phyloP scores from a whole-genome alignment of 2,329 filamentous ascomycete genomes.

The Fusarium sp. region DNA sequence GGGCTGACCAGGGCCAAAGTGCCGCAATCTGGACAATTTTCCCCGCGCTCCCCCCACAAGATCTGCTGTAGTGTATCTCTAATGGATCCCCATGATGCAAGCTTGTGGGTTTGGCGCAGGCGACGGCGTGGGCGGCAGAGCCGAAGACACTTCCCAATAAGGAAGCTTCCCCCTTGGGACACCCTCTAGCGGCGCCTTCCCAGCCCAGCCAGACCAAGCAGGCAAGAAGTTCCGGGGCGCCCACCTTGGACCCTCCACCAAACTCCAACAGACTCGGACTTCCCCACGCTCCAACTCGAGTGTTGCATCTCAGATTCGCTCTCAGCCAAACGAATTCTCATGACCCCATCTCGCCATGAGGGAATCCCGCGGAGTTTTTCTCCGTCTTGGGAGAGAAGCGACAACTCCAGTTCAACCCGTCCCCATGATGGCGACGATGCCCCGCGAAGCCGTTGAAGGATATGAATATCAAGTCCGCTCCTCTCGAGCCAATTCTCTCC shows the following conservation, averaged over 20 bases:
- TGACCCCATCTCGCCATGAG: neutral
- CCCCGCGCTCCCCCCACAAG: conserved; percentile 35
- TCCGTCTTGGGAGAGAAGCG: conserved; percentile 28
- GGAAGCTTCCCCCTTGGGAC: conserved; percentile 23
- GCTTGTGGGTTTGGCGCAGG: neutral
- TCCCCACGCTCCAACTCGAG: neutral
- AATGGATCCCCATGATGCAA: neutral
- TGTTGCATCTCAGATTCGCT: neutral
- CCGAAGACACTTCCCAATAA: conserved; percentile 5
- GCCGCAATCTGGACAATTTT: conserved; percentile 5
- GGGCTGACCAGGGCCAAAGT: neutral
- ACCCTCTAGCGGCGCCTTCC: neutral
- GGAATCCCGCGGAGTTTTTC: conserved; percentile 9
- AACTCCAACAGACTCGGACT: neutral
- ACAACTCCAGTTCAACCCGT: neutral
- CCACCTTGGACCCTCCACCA: neutral
- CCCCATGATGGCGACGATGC: neutral
- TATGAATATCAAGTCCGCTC: conserved; percentile 30
- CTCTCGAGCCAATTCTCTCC: neutral
- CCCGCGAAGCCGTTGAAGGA: neutral
- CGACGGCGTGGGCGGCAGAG: neutral
- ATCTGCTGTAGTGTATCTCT: conserved; percentile 8
- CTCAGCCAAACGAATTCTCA: neutral
- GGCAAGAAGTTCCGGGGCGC: conserved; percentile 12
- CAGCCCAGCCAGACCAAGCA: neutral